Evolutionary conservation across 805 yeast species (phyloP).

Genomic region (Kodamaea kakaduensis): DNA sequence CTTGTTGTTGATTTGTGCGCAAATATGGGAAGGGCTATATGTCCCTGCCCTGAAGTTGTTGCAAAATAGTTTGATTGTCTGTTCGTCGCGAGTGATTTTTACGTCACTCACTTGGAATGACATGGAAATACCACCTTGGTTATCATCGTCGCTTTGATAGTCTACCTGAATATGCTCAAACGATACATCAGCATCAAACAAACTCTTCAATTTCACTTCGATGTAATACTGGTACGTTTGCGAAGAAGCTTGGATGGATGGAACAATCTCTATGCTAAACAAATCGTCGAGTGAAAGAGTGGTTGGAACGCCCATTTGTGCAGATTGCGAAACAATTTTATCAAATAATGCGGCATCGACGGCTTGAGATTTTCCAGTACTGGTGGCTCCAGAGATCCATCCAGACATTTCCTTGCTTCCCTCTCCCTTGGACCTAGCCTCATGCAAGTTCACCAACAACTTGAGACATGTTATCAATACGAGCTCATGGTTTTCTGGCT

Average conservation of each 20-base stretch:
- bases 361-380: slow-evolving; percentile 14
- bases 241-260: slow-evolving; percentile 32
- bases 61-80: slow-evolving; percentile 18
- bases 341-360: no score
- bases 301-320: slow-evolving; percentile 16
- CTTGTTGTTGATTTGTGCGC: slow-evolving; percentile 16
- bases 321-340: slow-evolving; percentile 17
- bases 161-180: slow-evolving; percentile 20
- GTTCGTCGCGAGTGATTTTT: slow-evolving; percentile 5
- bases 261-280: slow-evolving; percentile 32
- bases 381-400: slow-evolving; percentile 16
- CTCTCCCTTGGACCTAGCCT: slow-evolving; percentile 10
- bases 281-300: slow-evolving; percentile 32
- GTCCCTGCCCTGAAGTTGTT: slow-evolving; percentile 31
- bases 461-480: slow-evolving; percentile 40
- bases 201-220: slow-evolving; percentile 29
- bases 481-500: slow-evolving; percentile 21
- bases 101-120: slow-evolving; percentile 12
- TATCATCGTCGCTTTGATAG: slow-evolving; percentile 16
- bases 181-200: slow-evolving; percentile 21
- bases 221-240: slow-evolving; percentile 27
- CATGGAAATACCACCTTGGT: slow-evolving; percentile 6
- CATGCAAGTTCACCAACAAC: slow-evolving; percentile 30
- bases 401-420: slow-evolving; percentile 28
- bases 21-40: slow-evolving; percentile 22